Evolutionary conservation across 345 rosid species (phyloP).

Genomic region (Gossypium bickii): DNA sequence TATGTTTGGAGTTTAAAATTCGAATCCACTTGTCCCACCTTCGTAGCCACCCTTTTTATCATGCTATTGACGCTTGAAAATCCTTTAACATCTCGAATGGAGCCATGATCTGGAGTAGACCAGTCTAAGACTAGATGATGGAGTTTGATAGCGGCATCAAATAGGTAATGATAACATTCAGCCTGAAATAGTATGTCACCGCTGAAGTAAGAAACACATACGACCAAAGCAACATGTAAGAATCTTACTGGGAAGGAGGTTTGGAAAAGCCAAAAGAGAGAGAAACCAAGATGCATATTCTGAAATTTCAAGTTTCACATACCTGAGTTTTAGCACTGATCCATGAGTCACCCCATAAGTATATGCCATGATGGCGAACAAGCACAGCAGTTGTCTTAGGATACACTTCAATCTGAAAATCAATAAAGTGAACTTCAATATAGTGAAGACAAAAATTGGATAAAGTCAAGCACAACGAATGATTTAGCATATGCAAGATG

Average conservation of each 20-base stretch:
- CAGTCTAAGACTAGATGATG: background rate
- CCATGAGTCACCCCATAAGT: constrained; percentile 67
- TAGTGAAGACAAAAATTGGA: background rate
- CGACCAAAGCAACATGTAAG: background rate
- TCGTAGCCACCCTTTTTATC: constrained; percentile 26
- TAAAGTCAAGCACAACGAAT: too few species aligned
- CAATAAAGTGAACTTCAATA: background rate
- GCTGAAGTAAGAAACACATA: background rate
- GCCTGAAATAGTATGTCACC: constrained; percentile 43
- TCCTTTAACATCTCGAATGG: constrained; percentile 37
- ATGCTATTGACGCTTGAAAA: constrained; percentile 23
- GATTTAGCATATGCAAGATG: too few species aligned
- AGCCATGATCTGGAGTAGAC: background rate
- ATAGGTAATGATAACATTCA: constrained; percentile 43
- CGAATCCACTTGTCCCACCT: constrained; percentile 43
- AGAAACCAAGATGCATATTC: background rate
- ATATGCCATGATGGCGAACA: constrained; percentile 60
- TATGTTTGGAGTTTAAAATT: constrained; percentile 30
- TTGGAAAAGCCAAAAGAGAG: background rate
- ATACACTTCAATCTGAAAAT: constrained; percentile 34
- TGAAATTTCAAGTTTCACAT: background rate
- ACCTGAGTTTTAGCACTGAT: constrained; percentile 67
- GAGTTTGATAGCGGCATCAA: background rate
- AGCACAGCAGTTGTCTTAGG: constrained; percentile 58
- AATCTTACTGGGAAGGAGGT: background rate